Base-by-base conservation (phyloP, 306 rosid genomes). In the Hippophae rhamnoides region DNA sequence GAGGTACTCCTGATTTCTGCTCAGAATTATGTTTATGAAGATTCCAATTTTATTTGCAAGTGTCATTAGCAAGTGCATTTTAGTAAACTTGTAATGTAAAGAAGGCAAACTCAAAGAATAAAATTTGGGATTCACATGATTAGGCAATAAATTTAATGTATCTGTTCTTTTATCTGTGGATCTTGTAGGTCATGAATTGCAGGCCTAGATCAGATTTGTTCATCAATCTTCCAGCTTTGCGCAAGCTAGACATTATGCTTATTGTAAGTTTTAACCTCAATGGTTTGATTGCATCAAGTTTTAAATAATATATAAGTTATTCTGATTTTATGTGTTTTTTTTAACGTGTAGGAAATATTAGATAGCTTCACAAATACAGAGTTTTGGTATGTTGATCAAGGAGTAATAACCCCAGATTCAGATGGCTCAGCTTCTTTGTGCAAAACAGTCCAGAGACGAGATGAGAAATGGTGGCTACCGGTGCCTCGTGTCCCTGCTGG, bases 381-480 rank as follows among this genome's bases (percentile, higher is more conserved):
- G 65, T 92, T 92, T 72, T 92, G 99, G 99, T 92, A 92, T 72
- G 89, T 88, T 3, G 99, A 92, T 66, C 96, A 92, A 84, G 99
- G 99, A 53, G 86, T 92, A 44, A 69, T 80, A 46, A 77, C 95
- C 31, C 70, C 79, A 8, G 93, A 85, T 27, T 76, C 82, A 5
- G 88, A 88, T 61, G 93, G 99, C 23, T 83, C 99, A 0, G 77
- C 79, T 74, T 88, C 99, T 38, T 88, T 88, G 56, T 92, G 84
- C 63, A 87, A 77, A 70, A 62, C 81, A 14, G 51, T 83, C 56
- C 96, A 85, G 56, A 69, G 96, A 65, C 92, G 87, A 77, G 96
- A 92, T 54, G 99, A 92, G 75, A 92, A 92, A 70, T 92, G 99
- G 99, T 92, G 99, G 99, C 87, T 90, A 1, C 98, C 98, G 0